These are phyloP conservation scores for Penicillium sp. DNA, from an alignment of 2,329 filamentous ascomycete genomes.

Conservation along the genomic window DNA sequence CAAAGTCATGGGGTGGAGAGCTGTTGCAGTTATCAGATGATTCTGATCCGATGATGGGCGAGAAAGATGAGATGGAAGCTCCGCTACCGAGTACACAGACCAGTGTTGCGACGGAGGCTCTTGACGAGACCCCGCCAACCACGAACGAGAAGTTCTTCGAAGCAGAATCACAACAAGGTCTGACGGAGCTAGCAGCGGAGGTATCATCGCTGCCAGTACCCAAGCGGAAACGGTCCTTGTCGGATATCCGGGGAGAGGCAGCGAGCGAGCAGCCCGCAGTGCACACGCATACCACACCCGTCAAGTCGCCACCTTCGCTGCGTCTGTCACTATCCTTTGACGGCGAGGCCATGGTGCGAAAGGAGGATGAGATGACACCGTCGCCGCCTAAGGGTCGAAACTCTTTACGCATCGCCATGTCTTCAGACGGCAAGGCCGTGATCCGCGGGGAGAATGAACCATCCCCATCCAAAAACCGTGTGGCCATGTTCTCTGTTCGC, in stretches of 20 bases:
- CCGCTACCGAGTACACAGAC: conserved; percentile 36
- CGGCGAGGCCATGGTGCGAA: conserved; percentile 44
- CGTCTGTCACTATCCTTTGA: conserved; percentile 48
- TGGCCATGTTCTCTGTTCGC: conserved; percentile 52
- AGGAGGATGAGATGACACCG: conserved; percentile 45
- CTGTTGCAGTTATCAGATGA: conserved; percentile 32
- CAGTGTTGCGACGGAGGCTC: conserved; percentile 34
- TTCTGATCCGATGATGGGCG: conserved; percentile 27
- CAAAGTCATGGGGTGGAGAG: conserved; percentile 30
- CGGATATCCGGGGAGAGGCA: conserved; percentile 31
- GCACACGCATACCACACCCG: conserved; percentile 26
- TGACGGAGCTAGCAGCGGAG: conserved; percentile 19
- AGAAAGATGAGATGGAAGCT: conserved; percentile 35
- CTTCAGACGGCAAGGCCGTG: conserved; percentile 88
- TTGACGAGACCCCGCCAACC: conserved; percentile 30
- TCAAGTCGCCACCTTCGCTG: conserved; percentile 44
- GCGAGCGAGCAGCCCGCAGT: conserved; percentile 15
- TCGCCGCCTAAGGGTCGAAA: conserved; percentile 47
- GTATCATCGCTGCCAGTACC: conserved; percentile 27
- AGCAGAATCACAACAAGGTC: conserved; percentile 16
- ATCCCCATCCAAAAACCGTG: conserved; percentile 63
- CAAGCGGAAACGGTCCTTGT: conserved; percentile 42
- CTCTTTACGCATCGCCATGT: conserved; percentile 76
- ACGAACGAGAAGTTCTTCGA: conserved; percentile 28
- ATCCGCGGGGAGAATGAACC: conserved; percentile 73